Conservation (phyloP, 2,329 filamentous ascomycete species). For the Helminthosporium solani region DNA sequence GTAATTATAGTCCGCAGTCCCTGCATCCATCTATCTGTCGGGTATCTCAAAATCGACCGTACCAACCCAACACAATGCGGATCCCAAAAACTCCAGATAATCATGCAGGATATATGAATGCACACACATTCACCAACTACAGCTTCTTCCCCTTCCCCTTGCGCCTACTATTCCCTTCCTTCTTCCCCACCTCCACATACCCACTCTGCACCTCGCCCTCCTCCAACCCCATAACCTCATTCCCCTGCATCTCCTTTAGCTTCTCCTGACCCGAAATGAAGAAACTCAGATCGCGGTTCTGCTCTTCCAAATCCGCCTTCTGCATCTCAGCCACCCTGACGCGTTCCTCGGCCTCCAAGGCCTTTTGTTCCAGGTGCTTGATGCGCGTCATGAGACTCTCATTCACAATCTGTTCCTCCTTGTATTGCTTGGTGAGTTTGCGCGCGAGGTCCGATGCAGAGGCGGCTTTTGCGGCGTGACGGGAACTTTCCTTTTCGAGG, state of each 20-base stretch:
- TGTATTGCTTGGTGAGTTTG: constrained; percentile 70
- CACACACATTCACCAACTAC: too few relatives aligned
- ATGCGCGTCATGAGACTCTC: constrained; percentile 82
- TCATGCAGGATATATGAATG: too few relatives aligned
- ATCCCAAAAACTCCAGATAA: too few relatives aligned
- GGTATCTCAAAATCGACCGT: too few relatives aligned
- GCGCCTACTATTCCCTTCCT: constrained; percentile 30
- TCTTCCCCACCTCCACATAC: constrained; percentile 30
- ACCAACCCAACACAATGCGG: too few relatives aligned
- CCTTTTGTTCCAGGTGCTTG: constrained; percentile 63
- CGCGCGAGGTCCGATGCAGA: constrained; percentile 76
- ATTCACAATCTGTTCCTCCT: constrained; percentile 84
- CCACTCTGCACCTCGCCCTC: constrained; percentile 63
- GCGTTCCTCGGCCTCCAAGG: constrained; percentile 56
- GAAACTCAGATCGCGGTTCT: constrained; percentile 83
- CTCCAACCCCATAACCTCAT: constrained; percentile 65
- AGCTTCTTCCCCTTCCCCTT: constrained; percentile 2
- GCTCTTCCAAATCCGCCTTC: constrained; percentile 74
- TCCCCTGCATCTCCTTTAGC: constrained; percentile 67
- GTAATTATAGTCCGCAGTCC: too few relatives aligned
- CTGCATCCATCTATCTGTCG: too few relatives aligned
- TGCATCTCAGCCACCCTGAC: constrained; percentile 47
- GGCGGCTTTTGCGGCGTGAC: constrained; percentile 56
- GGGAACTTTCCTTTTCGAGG: constrained; percentile 71
- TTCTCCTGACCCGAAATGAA: constrained; percentile 85